These are phyloP conservation scores for Trametes sp. DNA, from an alignment of 1,284 basidiomycete species.

Conservation along the genomic window DNA sequence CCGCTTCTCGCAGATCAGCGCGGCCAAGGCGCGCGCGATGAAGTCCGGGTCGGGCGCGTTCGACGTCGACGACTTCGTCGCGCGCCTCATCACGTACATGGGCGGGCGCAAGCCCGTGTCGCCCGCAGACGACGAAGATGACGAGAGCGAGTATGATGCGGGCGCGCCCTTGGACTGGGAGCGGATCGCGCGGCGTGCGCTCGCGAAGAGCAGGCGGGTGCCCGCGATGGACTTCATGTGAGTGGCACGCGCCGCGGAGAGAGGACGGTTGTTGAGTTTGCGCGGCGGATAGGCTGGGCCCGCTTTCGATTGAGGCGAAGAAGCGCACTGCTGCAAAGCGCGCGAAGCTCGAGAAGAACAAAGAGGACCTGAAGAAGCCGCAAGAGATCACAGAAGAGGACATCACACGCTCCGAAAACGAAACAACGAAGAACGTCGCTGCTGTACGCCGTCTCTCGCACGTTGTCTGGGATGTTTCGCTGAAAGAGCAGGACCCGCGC, in stretches of 20 bases:
- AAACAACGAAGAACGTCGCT: constrained; percentile 85
- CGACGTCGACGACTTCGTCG: constrained; percentile 85
- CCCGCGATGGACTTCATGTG: constrained; percentile 85
- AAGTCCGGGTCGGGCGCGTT: constrained; percentile 84
- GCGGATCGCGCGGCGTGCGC: constrained; percentile 73
- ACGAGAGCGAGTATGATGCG: constrained; percentile 54
- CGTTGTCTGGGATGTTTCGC: neutral
- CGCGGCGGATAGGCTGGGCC: constrained; percentile 67
- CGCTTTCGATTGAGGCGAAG: constrained; percentile 80
- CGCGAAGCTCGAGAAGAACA: constrained; percentile 75
- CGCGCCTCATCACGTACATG: constrained; percentile 75
- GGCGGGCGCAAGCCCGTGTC: constrained; percentile 61
- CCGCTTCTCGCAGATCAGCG: constrained; percentile 71
- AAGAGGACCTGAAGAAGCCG: constrained; percentile 70
- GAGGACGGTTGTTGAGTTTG: neutral
- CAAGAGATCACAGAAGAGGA: constrained; percentile 81
- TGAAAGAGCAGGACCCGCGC: neutral
- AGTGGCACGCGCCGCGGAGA: constrained; percentile 33
- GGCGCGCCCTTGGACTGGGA: constrained; percentile 69
- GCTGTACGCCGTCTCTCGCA: constrained; percentile 31
- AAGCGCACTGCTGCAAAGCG: constrained; percentile 66
- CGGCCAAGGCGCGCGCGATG: constrained; percentile 85
- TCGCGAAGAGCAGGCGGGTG: constrained; percentile 77
- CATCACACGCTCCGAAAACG: constrained; percentile 78
- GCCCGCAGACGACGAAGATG: constrained; percentile 34